These are phyloP conservation scores for Lentinula raphanica DNA, from an alignment of 768 basidiomycete species.

Conservation along the genomic window DNA sequence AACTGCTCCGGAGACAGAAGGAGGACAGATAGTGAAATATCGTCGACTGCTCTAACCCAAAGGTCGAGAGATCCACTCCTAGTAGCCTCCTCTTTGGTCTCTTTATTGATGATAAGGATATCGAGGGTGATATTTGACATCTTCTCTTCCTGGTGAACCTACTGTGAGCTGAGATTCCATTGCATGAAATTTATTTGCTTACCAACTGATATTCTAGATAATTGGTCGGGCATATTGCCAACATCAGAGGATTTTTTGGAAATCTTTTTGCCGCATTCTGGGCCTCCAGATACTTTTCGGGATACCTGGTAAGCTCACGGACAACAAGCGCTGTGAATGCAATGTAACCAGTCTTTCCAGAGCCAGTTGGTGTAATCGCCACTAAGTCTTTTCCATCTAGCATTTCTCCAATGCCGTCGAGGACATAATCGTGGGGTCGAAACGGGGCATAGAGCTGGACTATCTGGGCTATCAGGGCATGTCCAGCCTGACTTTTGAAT, in stretches of 20 bases:
- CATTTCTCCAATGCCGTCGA: too few relatives aligned
- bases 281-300: not conserved
- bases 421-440: too few relatives aligned
- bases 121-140: not conserved
- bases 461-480: too few relatives aligned
- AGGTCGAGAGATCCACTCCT: not conserved
- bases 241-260: constrained; percentile 1
- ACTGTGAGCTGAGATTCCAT: not conserved
- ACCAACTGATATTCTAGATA: not conserved
- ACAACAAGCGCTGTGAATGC: not conserved
- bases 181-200: not conserved
- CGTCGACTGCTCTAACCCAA: not conserved
- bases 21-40: not conserved
- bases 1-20: not conserved
- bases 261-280: constrained; percentile 11
- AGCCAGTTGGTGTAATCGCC: too few relatives aligned
- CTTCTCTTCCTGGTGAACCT: not conserved
- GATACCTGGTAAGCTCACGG: not conserved
- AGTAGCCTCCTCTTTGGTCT: too few relatives aligned
- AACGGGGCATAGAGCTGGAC: too few relatives aligned
- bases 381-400: too few relatives aligned
- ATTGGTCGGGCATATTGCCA: not conserved
- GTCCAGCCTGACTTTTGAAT: too few relatives aligned
- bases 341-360: too few relatives aligned
- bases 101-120: not conserved